Percentiles rank a stretch among this genome's conserved stretches.
These are phyloP conservation scores for Helianthus tuberosus DNA, from an alignment of 129 eudicot genomes.

Conservation along the genomic window DNA sequence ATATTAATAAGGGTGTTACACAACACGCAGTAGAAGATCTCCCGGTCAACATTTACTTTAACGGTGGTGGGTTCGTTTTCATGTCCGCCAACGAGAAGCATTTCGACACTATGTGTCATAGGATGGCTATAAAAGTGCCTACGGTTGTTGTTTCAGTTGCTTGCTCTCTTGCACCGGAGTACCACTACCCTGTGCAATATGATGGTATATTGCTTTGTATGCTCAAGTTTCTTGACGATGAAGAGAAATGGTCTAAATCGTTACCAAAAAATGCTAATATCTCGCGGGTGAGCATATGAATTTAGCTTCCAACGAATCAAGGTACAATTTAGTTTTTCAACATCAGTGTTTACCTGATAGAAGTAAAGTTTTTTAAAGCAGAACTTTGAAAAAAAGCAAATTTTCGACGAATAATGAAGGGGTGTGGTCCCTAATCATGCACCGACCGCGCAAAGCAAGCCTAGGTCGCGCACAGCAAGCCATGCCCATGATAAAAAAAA, in stretches of 20 bases:
- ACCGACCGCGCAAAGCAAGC: no score
- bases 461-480: no score
- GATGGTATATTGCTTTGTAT: background rate
- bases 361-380: no score
- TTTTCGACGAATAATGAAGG: no score
- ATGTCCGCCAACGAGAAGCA: background rate
- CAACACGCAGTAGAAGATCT: background rate
- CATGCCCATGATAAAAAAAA: no score
- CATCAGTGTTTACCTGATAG: no score
- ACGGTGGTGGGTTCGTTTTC: conserved; percentile 1
- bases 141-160: background rate
- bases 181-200: background rate
- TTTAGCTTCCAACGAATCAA: background rate
- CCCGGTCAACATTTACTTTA: background rate
- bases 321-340: background rate
- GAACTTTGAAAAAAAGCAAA: no score
- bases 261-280: background rate
- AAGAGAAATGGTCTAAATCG: background rate
- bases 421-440: no score
- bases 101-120: background rate
- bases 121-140: background rate
- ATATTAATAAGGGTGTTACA: no score
- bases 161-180: conserved; percentile 4
- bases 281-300: conserved; percentile 1
- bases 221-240: background rate